Base-by-base conservation (phyloP, 1,284 basidiomycete genomes). In the Paramarasmius palmivorus region DNA sequence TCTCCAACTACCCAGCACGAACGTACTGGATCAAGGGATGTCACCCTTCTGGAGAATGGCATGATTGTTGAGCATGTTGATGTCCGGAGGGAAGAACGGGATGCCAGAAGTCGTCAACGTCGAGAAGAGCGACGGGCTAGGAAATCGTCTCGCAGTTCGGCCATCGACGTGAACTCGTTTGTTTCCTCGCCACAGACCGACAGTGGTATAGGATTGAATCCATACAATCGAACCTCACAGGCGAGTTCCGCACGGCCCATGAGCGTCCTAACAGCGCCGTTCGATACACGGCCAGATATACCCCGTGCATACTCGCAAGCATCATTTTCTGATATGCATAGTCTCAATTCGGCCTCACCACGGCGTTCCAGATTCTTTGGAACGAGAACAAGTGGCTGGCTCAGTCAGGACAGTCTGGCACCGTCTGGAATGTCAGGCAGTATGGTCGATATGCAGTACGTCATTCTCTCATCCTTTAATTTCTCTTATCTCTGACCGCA, bases 391-490 rank as follows among this genome's bases (percentile, higher is more conserved):
- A 76, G 88, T 55, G 84, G 84, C 5, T 90, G 86, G 82, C 75
- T 81, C 59, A 92, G 89, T 66, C 84, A 85, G 61, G 88, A 90
- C 54, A 92, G 90, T 64, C 71, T 92, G 42, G 86, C 88, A 1
- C 77, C 81, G 15, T 90, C 89, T 26, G 92, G 91, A 5, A 82
- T 87, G 65, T 86, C 85, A 3, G 86, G 86, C 52, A 91, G 93
- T 65, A 93, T 95, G 91, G 77, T 94, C 65, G 90, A 95, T 67
- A 94, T 95, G 93, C 93, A 95, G 92, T 94, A 73, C 65, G 92
- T 87, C 34, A 37, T 42, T 50, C 57, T 55, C 44, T 39, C 15
- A 32, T 40, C 52, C 8, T 17, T 23, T 57, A 46, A 52, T 38
- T 39, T 46, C 38, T 29, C 34, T 53, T 23, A 60, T 37, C 35